These are phyloP conservation scores for Leishmania tarentolae DNA, from an alignment of 208 protist species.

Conservation along the genomic window DNA sequence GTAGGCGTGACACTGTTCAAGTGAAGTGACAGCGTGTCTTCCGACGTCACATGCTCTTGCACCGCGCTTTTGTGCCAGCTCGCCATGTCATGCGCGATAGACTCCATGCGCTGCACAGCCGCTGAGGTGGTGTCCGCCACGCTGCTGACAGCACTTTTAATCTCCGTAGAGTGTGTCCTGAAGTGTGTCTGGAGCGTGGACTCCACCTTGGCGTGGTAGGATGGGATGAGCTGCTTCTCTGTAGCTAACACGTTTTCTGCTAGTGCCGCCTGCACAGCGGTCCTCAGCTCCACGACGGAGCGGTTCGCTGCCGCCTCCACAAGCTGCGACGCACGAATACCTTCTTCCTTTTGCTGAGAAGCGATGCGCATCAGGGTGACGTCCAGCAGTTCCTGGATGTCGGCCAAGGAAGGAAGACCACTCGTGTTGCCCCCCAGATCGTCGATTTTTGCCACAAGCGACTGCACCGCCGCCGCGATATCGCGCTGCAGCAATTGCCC, in stretches of 20 bases:
- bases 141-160: conserved; percentile 6
- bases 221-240: conserved; percentile 20
- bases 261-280: conserved; percentile 22
- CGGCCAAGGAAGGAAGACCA: conserved; percentile 16
- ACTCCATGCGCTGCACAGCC: conserved; percentile 18
- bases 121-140: conserved; percentile 19
- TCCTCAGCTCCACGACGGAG: conserved; percentile 10
- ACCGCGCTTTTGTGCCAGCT: conserved; percentile 3
- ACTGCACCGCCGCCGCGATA: conserved; percentile 4
- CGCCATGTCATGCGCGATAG: conserved; percentile 13
- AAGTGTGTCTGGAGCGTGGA: conserved; percentile 13
- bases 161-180: conserved; percentile 7
- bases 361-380: conserved; percentile 16
- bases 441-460: conserved; percentile 15
- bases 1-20: neutral
- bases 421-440: conserved; percentile 11
- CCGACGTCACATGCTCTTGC: neutral
- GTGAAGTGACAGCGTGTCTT: neutral
- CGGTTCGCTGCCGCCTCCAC: conserved; percentile 15
- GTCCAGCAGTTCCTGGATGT: conserved; percentile 34
- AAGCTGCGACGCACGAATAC: conserved; percentile 9
- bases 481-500: conserved; percentile 5
- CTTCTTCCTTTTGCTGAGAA: conserved; percentile 12
- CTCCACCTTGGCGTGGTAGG: conserved; percentile 21
- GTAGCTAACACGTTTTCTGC: conserved; percentile 8